Evolutionary conservation across 2,329 filamentous ascomycete genomes (phyloP).

Genomic region (Aaosphaeria pasadenensis): DNA sequence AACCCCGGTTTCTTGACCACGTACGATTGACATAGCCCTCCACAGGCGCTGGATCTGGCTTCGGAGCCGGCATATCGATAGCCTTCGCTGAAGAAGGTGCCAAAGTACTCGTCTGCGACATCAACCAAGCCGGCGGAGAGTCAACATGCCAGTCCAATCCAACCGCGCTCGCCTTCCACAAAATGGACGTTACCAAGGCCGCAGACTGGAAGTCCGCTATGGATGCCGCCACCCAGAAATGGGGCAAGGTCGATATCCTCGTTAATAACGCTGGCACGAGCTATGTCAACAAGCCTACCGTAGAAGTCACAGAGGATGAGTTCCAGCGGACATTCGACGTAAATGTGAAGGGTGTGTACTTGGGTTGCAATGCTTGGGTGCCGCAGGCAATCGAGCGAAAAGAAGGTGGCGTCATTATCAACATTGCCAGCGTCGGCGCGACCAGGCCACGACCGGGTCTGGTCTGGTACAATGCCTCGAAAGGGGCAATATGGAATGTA

Average conservation of each 20-base stretch:
- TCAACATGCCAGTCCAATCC: conserved; percentile 46
- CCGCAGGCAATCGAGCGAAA: conserved; percentile 59
- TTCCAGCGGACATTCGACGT: conserved; percentile 66
- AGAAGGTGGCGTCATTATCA: conserved; percentile 60
- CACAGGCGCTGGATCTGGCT: conserved; percentile 59
- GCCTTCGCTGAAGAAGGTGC: conserved; percentile 60
- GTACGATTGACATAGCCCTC: neutral
- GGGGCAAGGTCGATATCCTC: conserved; percentile 59
- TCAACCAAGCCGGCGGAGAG: conserved; percentile 53
- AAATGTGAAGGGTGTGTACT: conserved; percentile 66
- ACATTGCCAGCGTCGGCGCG: conserved; percentile 64
- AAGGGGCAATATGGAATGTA: conserved; percentile 63
- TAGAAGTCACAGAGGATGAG: conserved; percentile 62
- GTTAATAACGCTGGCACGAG: conserved; percentile 60
- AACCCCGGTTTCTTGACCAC: conserved; percentile 1
- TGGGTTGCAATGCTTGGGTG: conserved; percentile 58
- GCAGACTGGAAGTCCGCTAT: conserved; percentile 53
- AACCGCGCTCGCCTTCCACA: conserved; percentile 29
- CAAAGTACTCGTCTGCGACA: conserved; percentile 61
- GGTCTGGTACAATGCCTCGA: conserved; percentile 69
- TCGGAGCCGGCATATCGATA: conserved; percentile 60
- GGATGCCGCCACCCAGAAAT: conserved; percentile 49
- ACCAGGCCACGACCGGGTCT: conserved; percentile 60
- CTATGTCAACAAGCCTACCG: conserved; percentile 55
- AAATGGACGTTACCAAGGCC: conserved; percentile 53